A percentile compares a stretch with the other conserved stretches of the same genome.
Conservation (phyloP, 2,329 filamentous ascomycete genomes). For the Colletotrichum sublineola region DNA sequence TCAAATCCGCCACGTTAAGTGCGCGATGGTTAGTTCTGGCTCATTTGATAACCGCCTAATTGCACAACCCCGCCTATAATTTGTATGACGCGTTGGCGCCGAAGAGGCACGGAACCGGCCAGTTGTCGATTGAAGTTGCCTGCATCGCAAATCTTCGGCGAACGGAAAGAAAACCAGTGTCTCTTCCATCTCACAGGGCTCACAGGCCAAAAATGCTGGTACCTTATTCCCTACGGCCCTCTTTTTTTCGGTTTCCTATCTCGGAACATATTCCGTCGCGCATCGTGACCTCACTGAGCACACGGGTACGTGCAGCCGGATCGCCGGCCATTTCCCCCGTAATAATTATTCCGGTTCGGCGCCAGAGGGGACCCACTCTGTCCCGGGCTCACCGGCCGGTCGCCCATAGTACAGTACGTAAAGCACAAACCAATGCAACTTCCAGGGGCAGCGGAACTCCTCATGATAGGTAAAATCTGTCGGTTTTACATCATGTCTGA, state of each 20-base stretch:
- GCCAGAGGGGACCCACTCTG: not conserved
- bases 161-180: not conserved
- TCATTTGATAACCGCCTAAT: not conserved
- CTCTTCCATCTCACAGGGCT: not conserved
- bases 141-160: not conserved
- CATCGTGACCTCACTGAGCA: not conserved
- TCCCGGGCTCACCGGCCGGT: not conserved
- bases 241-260: not conserved
- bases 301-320: not conserved
- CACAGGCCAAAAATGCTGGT: not conserved
- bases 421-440: not conserved
- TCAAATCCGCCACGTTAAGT: too few relatives aligned
- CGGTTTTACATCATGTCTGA: too few relatives aligned
- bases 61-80: not conserved
- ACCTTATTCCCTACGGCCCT: too few relatives aligned
- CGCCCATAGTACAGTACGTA: not conserved
- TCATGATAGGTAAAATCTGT: too few relatives aligned
- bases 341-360: not conserved
- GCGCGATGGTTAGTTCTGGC: not conserved
- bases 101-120: not conserved
- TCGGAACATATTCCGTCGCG: not conserved
- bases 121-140: not conserved
- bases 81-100: not conserved
- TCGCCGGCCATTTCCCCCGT: not conserved
- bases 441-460: not conserved